A percentile compares a stretch with the other conserved stretches of the same genome.
These are phyloP conservation scores for Coemansia sp. DNA, from an alignment of 192 early-diverging fungal species.

Conservation along the genomic window DNA sequence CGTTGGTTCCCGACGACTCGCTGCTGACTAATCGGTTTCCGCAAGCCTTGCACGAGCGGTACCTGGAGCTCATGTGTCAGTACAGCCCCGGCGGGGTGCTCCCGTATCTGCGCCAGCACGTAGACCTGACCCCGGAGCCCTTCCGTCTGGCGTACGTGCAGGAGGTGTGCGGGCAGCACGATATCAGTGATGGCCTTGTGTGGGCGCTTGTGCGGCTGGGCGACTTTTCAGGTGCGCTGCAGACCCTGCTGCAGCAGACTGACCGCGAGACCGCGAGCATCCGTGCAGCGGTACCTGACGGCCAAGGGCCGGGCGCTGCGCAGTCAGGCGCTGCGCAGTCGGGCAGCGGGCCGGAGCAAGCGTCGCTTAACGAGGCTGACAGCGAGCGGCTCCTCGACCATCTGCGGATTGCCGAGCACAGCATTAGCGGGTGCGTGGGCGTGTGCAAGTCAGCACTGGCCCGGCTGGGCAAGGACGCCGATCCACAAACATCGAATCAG, in stretches of 20 bases:
- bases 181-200: conserved; percentile 37
- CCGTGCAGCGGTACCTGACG: conserved; percentile 11
- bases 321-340: too few species aligned
- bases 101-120: conserved; percentile 29
- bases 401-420: conserved; percentile 19
- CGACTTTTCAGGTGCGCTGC: conserved; percentile 46
- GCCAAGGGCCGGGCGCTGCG: too few species aligned
- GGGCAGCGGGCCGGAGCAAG: too few species aligned
- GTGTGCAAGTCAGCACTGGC: conserved; percentile 38
- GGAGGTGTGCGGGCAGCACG: conserved; percentile 19
- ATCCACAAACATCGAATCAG: not conserved
- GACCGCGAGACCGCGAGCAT: conserved; percentile 26
- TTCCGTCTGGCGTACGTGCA: conserved; percentile 36
- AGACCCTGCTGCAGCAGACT: conserved; percentile 27
- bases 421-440: conserved; percentile 27
- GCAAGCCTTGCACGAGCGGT: conserved; percentile 41
- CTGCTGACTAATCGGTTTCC: conserved; percentile 23
- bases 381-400: conserved; percentile 44
- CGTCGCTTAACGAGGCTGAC: conserved; percentile 18
- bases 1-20: conserved; percentile 25
- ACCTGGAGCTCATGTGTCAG: conserved; percentile 44
- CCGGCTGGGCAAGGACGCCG: conserved; percentile 28
- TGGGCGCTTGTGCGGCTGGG: conserved; percentile 45
- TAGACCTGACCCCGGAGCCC: conserved; percentile 35
- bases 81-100: conserved; percentile 34